A percentile compares a stretch with the other conserved stretches of the same genome.
Conservation (phyloP, 441 rosid species). For the Mallotus japonicus region DNA sequence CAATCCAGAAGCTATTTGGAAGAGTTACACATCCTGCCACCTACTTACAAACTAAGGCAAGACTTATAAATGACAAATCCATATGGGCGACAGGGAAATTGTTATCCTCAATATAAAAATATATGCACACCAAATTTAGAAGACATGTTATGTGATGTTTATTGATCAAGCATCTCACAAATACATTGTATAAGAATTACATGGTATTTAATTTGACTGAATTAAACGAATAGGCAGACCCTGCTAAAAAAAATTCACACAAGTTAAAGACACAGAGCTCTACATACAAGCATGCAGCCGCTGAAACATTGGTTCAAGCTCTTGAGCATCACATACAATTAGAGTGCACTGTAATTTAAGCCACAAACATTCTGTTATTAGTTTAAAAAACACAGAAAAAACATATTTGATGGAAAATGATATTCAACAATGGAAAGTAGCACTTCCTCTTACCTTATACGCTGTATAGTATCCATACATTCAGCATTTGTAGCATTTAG, state of each 20-base stretch:
- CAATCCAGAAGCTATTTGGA: neutral
- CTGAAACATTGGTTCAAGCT: conserved; percentile 16
- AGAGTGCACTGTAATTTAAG: conserved; percentile 15
- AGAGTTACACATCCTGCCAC: neutral
- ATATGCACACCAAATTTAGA: neutral
- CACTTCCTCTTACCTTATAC: conserved; percentile 12
- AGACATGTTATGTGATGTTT: too few relatives aligned
- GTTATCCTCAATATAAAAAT: neutral
- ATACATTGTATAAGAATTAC: neutral
- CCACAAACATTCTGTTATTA: neutral
- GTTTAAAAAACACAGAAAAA: neutral
- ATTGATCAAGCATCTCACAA: too few relatives aligned
- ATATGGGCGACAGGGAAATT: neutral
- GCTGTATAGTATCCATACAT: conserved; percentile 12
- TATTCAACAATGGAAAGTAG: too few relatives aligned
- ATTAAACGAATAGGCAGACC: too few relatives aligned
- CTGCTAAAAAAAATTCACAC: too few relatives aligned
- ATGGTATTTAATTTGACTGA: neutral
- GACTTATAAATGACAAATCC: neutral
- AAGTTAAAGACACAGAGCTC: too few relatives aligned
- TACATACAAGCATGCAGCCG: too few relatives aligned
- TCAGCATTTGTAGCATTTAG: conserved; percentile 17
- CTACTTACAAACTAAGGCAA: neutral
- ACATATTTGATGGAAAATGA: neutral
- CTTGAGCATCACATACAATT: conserved; percentile 7